phyloP scores from a whole-genome alignment of 345 rosid species.

The Capsella bursapastoris region DNA sequence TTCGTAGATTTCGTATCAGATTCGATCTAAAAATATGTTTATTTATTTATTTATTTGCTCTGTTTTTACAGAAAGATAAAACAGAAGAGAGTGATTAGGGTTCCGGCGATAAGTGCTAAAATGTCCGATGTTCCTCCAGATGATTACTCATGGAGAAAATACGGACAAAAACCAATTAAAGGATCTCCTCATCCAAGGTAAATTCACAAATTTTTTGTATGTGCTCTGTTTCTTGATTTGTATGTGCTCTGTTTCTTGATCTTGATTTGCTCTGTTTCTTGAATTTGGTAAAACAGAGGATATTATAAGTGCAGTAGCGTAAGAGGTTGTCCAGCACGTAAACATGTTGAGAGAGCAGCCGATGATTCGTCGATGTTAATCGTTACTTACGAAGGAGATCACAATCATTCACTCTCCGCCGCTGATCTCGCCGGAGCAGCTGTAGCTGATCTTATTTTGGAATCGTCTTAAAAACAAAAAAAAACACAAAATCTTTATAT shows the following conservation, averaged over 20 bases:
- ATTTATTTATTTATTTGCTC: background rate
- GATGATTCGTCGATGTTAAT: constrained; percentile 85
- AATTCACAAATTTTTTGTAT: background rate
- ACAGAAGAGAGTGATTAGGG: constrained; percentile 73
- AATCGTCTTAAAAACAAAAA: constrained; percentile 59
- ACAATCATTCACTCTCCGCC: constrained; percentile 68
- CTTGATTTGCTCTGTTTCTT: constrained; percentile 2
- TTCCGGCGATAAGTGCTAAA: constrained; percentile 91
- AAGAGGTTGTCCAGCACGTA: constrained; percentile 97
- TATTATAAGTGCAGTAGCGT: constrained; percentile 96
- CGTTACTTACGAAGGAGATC: constrained; percentile 96
- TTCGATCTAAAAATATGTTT: background rate
- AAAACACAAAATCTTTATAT: background rate
- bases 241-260: constrained; percentile 16
- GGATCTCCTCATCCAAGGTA: constrained; percentile 99
- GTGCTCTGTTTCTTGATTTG: background rate
- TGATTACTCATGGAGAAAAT: constrained; percentile 95
- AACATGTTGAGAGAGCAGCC: constrained; percentile 89
- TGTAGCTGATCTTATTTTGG: constrained; percentile 67
- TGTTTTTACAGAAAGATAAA: constrained; percentile 61
- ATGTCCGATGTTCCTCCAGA: constrained; percentile 96
- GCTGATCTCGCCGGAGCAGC: constrained; percentile 58
- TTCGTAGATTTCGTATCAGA: constrained; percentile 13
- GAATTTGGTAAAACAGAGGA: constrained; percentile 59
- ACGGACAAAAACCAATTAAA: constrained; percentile 97